Conservation (phyloP, 2,329 filamentous ascomycete genomes). For the Penicillium digitatum region DNA sequence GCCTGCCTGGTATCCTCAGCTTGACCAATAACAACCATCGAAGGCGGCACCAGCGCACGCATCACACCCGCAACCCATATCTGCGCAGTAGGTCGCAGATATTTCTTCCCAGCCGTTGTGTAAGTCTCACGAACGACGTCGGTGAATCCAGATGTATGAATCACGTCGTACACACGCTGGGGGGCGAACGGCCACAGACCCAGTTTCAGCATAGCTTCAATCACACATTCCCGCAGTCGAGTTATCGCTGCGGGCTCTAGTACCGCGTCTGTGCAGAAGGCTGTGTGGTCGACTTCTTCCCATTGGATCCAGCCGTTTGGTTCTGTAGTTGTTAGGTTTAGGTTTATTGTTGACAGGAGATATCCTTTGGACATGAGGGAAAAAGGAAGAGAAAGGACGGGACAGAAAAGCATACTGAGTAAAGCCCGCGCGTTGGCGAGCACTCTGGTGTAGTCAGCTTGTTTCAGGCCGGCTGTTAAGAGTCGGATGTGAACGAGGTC, state of each 20-base stretch:
- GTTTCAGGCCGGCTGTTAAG: constrained; percentile 26
- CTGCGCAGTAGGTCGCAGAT: constrained; percentile 10
- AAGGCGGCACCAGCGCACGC: constrained; percentile 11
- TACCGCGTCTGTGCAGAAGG: constrained; percentile 14
- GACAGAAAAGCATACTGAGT: constrained; percentile 22
- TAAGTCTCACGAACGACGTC: constrained; percentile 12
- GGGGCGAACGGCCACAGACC: constrained; percentile 13
- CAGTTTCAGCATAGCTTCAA: constrained; percentile 13
- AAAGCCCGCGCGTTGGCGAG: constrained; percentile 27
- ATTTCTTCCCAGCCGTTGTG: constrained; percentile 10
- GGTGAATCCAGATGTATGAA: constrained; percentile 1
- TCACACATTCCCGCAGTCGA: constrained; percentile 7
- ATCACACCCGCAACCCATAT: constrained; percentile 19
- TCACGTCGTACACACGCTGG: constrained; percentile 11
- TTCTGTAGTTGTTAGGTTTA: constrained; percentile 11
- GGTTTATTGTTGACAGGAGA: not conserved
- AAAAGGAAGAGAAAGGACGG: not conserved
- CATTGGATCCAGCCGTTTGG: constrained; percentile 29
- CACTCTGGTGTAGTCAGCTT: constrained; percentile 17
- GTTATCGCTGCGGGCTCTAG: constrained; percentile 9
- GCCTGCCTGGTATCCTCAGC: constrained; percentile 7
- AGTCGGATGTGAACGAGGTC: constrained; percentile 33
- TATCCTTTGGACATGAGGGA: not conserved
- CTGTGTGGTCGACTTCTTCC: constrained; percentile 24
- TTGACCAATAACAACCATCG: constrained; percentile 13